phyloP scores from a whole-genome alignment of 257 asterid species.

The Anisodus tanguticus region DNA sequence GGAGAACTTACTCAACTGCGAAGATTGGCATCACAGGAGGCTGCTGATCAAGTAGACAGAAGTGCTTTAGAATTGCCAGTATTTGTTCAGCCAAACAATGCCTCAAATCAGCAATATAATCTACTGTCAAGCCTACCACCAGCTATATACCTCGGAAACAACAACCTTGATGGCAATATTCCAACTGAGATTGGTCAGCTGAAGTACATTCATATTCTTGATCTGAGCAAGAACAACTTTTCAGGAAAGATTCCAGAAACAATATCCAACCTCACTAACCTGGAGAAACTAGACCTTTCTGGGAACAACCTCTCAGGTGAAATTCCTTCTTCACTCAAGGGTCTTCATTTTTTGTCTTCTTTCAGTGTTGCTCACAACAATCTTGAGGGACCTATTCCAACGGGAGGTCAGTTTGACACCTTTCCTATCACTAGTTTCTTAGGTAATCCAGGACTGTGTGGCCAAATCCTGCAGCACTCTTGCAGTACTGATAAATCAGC shows the following conservation, averaged over 20 bases:
- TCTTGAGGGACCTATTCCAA: slow-evolving; percentile 83
- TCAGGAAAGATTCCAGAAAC: slow-evolving; percentile 79
- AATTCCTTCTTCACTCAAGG: slow-evolving; percentile 77
- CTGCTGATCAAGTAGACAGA: slow-evolving; percentile 54
- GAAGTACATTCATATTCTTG: slow-evolving; percentile 70
- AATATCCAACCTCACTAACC: slow-evolving; percentile 73
- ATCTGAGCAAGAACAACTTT: slow-evolving; percentile 70
- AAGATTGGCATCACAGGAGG: slow-evolving; percentile 60
- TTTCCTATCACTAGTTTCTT: slow-evolving; percentile 69
- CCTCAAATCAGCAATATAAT: slow-evolving; percentile 73
- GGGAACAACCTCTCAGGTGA: slow-evolving; percentile 67
- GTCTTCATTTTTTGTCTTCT: slow-evolving; percentile 79
- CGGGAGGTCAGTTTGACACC: slow-evolving; percentile 91
- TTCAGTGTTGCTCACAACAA: slow-evolving; percentile 83
- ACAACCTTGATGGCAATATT: slow-evolving; percentile 66
- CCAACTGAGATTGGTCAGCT: slow-evolving; percentile 73
- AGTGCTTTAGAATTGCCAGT: slow-evolving; percentile 87
- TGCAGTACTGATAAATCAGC: slow-evolving; percentile 46
- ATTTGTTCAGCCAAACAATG: slow-evolving; percentile 80
- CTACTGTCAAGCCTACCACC: slow-evolving; percentile 87
- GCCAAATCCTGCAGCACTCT: slow-evolving; percentile 54
- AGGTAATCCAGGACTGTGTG: slow-evolving; percentile 82
- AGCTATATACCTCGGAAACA: slow-evolving; percentile 68
- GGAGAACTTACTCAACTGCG: slow-evolving; percentile 52
- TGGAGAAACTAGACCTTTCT: slow-evolving; percentile 85